Base-by-base conservation (phyloP, 345 rosid species). In the Eucalyptus tenuipes region DNA sequence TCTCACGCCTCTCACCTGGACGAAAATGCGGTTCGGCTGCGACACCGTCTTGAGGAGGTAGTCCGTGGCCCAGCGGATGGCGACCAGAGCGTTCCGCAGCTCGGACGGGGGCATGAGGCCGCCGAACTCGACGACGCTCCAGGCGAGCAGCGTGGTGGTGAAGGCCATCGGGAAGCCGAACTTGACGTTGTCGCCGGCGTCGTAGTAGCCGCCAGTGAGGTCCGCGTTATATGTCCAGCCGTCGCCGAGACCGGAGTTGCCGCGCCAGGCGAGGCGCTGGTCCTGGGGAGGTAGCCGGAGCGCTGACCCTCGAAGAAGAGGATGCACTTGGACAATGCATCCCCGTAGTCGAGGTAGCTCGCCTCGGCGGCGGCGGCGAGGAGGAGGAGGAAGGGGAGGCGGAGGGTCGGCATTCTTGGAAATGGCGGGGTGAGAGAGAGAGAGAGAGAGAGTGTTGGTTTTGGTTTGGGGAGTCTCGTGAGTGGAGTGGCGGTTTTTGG, bases 11-110 rank as follows among this genome's bases (percentile, higher is more conserved):
- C 49, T 49, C n/a, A 95, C 99, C 99, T 98, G 99, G 37, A 97
- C 99, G 89, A 96, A 96, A 90, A 98, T 95, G 80, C 99, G 94
- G 88, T 95, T 92, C 13, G 99, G 97, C 91, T 97, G 98, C n/a
- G 99, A 94, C 71, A 96, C 96, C 3, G 98, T 92, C 91, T 97
- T 96, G 88, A 98, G 94, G 37, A 98, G 89, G 89, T 97, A 98
- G 92, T 95, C 93, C 12, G 99, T 91, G 86, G 95, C 92, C 99
- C 99, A 98, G 16, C 97, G 96, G 59, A 97, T 86, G 22, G 99
- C 98, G 11, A 95, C 96, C 17, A 94, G 91, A 2, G 97, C 87
- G 57, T 97, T 94, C 55, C 98, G 92, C 17, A 87, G 87, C 87
- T 98, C 99, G 85, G 82, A 7, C 7, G 96, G 71, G 37, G 98